Percentiles rank a stretch among this genome's conserved stretches.
Conservation (phyloP, 2,329 filamentous ascomycete genomes). For the Fusarium vanettenii region DNA sequence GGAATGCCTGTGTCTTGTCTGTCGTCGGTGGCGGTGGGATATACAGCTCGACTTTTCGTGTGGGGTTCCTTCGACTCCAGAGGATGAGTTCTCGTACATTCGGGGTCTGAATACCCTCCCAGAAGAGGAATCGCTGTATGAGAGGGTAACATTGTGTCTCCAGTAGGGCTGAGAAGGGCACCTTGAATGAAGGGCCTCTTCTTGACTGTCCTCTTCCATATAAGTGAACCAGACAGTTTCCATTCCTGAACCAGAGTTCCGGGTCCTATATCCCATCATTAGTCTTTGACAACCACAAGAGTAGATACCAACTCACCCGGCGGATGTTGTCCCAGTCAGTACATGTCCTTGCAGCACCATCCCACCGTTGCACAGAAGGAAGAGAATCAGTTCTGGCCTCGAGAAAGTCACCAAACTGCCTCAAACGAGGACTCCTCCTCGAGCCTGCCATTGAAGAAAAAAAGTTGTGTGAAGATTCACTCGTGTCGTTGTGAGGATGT, state of each 20-base stretch:
- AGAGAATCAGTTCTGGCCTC: conserved; percentile 39
- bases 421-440: conserved; percentile 26
- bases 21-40: conserved; percentile 72
- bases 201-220: conserved; percentile 73
- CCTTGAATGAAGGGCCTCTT: conserved; percentile 74
- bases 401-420: conserved; percentile 44
- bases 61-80: conserved; percentile 47
- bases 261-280: conserved; percentile 66
- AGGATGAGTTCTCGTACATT: conserved; percentile 46
- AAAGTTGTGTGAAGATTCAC: not conserved
- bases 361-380: conserved; percentile 59
- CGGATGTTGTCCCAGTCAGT: conserved; percentile 60
- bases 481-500: not conserved
- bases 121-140: conserved; percentile 62
- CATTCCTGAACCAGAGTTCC: conserved; percentile 75
- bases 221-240: conserved; percentile 77
- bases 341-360: conserved; percentile 59
- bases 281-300: not conserved
- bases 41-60: conserved; percentile 68
- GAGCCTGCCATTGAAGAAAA: conserved; percentile 20
- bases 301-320: conserved; percentile 52
- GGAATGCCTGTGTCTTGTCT: conserved; percentile 65
- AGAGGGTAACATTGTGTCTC: conserved; percentile 69
- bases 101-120: conserved; percentile 42
- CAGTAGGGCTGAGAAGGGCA: conserved; percentile 70